phyloP scores from a whole-genome alignment of 495 filamentous ascomycete species.

The Aspergillus kassunensis region DNA sequence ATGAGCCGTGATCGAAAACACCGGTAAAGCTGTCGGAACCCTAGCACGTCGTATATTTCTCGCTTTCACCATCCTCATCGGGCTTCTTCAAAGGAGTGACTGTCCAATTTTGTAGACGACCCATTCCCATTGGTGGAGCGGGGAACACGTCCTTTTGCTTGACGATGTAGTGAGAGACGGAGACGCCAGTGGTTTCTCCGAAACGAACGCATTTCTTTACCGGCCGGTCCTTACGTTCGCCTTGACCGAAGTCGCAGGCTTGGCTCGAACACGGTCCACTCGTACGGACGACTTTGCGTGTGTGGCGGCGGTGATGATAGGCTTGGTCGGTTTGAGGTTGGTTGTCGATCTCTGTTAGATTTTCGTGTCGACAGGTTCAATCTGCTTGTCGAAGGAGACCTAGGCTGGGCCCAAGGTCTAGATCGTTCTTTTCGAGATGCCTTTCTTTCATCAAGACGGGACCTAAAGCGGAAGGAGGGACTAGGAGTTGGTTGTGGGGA shows the following conservation, averaged over 20 bases:
- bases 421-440: conserved; percentile 17
- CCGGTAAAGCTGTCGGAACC: conserved; percentile 19
- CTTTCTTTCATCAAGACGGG: conserved; percentile 13
- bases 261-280: conserved; percentile 8
- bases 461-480: conserved; percentile 10
- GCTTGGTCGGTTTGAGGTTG: not conserved
- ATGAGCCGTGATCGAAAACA: conserved; percentile 3
- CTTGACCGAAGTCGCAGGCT: conserved; percentile 2
- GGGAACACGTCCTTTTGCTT: conserved; percentile 16
- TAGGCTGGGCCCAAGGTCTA: conserved; percentile 16
- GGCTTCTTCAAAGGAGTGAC: conserved; percentile 18
- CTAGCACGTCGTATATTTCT: conserved; percentile 24
- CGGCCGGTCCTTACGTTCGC: conserved; percentile 3
- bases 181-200: conserved; percentile 14
- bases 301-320: not conserved
- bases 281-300: conserved; percentile 7
- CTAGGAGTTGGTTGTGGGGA: not conserved
- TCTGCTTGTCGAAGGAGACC: not conserved
- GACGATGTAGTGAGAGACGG: conserved; percentile 23
- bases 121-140: conserved; percentile 14
- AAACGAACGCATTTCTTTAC: conserved; percentile 23
- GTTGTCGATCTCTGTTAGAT: too few species aligned
- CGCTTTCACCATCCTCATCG: conserved; percentile 21
- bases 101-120: conserved; percentile 22
- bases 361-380: conserved; percentile 10